These are phyloP conservation scores for Chlorella sp. DNA, from an alignment of 139 green algal genomes.

Conservation along the genomic window DNA sequence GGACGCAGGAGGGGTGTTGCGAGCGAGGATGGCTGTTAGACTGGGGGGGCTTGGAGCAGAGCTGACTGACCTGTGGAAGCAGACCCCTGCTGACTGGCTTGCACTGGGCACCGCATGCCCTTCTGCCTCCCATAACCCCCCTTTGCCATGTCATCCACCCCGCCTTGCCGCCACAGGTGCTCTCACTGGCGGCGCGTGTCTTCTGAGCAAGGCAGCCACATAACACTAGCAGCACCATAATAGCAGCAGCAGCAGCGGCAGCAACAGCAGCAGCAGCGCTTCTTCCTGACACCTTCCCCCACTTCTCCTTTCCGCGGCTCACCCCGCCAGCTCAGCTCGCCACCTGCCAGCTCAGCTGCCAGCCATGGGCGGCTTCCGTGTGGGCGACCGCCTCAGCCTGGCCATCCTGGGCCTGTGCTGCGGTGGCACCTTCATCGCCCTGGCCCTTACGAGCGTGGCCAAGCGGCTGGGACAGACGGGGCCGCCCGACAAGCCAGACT, in stretches of 20 bases:
- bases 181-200: conserved; percentile 64
- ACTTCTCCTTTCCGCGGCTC: not conserved
- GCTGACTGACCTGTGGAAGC: too few species aligned
- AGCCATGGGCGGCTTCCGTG: not conserved
- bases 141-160: not conserved
- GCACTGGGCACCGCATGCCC: not conserved
- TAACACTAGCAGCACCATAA: not conserved
- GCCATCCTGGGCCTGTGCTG: conserved; percentile 33
- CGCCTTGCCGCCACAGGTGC: conserved; percentile 20
- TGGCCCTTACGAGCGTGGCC: conserved; percentile 30
- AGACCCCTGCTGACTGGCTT: too few species aligned
- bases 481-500: conserved; percentile 17
- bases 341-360: not conserved
- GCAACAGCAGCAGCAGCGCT: conserved; percentile 14
- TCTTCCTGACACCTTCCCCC: not conserved
- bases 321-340: not conserved
- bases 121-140: not conserved
- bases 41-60: too few species aligned
- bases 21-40: too few species aligned
- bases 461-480: conserved; percentile 21
- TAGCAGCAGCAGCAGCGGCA: conserved; percentile 6
- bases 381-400: conserved; percentile 37
- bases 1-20: not conserved
- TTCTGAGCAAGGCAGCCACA: conserved; percentile 46
- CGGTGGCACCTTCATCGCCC: conserved; percentile 44